Evolutionary conservation across 2,329 filamentous ascomycete species (phyloP).

Genomic region (Berkeleyomyces rouxiae): DNA sequence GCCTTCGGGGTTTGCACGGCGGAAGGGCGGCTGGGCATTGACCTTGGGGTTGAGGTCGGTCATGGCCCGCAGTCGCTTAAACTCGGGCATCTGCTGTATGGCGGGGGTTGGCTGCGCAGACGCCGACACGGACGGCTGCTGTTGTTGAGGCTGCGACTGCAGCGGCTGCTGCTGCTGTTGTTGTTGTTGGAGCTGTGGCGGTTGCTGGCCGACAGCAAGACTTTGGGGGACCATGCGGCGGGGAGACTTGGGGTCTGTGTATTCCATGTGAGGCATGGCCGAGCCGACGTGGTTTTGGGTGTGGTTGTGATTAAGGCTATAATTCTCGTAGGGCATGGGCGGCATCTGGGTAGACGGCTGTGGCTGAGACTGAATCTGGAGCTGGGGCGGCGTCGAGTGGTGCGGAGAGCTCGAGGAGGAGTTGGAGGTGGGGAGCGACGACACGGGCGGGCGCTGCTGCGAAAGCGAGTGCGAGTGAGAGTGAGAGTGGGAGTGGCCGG

Average conservation of each 20-base stretch:
- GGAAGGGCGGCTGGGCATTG: constrained; percentile 75
- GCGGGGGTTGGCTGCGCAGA: constrained; percentile 19
- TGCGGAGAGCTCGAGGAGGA: constrained; percentile 12
- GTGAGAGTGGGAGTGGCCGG: constrained; percentile 22
- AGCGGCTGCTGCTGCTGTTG: constrained; percentile 17
- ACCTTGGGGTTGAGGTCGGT: constrained; percentile 67
- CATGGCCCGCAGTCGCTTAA: constrained; percentile 57
- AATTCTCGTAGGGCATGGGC: constrained; percentile 42
- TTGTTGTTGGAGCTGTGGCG: constrained; percentile 13
- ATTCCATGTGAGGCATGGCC: constrained; percentile 44
- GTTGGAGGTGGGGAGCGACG: constrained; percentile 42
- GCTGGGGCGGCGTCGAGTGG: constrained; percentile 10
- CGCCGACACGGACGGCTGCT: background rate
- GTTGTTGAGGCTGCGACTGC: constrained; percentile 19
- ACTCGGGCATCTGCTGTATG: constrained; percentile 68
- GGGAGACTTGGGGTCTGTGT: constrained; percentile 41
- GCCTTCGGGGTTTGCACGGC: constrained; percentile 87
- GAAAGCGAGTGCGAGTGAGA: constrained; percentile 14
- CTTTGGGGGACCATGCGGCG: constrained; percentile 33
- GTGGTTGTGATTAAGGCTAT: constrained; percentile 21
- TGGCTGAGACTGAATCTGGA: constrained; percentile 10
- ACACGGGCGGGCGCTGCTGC: constrained; percentile 59
- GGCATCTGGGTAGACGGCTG: constrained; percentile 10
- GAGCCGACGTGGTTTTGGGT: background rate
- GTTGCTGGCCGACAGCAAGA: constrained; percentile 17